A percentile compares a stretch with the other conserved stretches of the same genome.
These are phyloP conservation scores for Prunella vulgaris DNA, from an alignment of 257 asterid genomes.

Conservation along the genomic window DNA sequence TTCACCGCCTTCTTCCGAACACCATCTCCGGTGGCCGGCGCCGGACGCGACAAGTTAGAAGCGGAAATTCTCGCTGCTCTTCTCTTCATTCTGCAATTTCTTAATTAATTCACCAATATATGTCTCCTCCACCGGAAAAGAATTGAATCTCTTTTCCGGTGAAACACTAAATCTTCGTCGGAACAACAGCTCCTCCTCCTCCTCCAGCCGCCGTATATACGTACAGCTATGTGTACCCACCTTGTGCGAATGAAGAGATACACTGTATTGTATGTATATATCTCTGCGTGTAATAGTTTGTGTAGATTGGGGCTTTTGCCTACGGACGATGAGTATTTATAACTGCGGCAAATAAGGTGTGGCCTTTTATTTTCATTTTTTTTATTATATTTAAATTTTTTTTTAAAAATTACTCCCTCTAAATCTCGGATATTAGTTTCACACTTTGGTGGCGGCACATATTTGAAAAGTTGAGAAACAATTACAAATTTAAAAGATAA, in stretches of 20 bases:
- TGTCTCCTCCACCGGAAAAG: conserved; percentile 20
- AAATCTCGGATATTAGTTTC: too few species aligned
- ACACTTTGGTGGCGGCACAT: too few species aligned
- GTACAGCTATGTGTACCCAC: neutral
- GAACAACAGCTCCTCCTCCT: neutral
- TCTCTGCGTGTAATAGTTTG: neutral
- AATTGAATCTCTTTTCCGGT: conserved; percentile 10
- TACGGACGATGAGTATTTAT: conserved; percentile 15
- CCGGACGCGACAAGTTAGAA: neutral
- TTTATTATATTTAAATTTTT: neutral
- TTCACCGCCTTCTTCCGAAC: conserved; percentile 20
- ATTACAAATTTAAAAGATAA: too few species aligned
- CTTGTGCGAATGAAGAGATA: neutral
- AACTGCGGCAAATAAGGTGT: conserved; percentile 25
- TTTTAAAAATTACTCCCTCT: too few species aligned
- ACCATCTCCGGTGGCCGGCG: conserved; percentile 18
- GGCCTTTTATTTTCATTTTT: conserved; percentile 1
- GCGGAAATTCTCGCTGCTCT: conserved; percentile 26
- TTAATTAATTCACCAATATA: neutral
- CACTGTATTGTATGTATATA: neutral
- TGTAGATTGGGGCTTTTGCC: conserved; percentile 9
- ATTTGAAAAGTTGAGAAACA: too few species aligned
- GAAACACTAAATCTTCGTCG: conserved; percentile 14
- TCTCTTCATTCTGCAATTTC: conserved; percentile 29
- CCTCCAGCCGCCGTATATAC: conserved; percentile 8